Evolutionary conservation across 2,329 filamentous ascomycete species (phyloP).

Genomic region (Colletotrichum sp.): DNA sequence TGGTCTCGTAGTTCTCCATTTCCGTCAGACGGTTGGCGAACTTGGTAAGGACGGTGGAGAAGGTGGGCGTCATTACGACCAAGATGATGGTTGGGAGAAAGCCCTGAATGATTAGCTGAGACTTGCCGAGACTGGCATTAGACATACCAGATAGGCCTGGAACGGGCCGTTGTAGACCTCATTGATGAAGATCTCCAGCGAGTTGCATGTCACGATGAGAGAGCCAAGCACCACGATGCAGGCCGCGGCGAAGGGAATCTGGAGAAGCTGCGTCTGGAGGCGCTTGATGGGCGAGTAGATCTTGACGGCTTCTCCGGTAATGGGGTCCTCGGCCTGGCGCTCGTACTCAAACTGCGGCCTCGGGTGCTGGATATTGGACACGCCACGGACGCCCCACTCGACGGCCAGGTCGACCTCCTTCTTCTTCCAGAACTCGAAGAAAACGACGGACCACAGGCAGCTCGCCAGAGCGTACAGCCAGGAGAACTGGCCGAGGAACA

Average conservation of each 20-base stretch:
- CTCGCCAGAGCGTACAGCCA: conserved; percentile 79
- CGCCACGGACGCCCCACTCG: conserved; percentile 86
- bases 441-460: conserved; percentile 86
- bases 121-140: conserved; percentile 6
- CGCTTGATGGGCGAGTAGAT: conserved; percentile 80
- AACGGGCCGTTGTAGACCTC: conserved; percentile 92
- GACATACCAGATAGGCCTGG: conserved; percentile 78
- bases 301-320: conserved; percentile 80
- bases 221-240: conserved; percentile 77
- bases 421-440: conserved; percentile 96
- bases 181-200: conserved; percentile 93
- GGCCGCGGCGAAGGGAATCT: conserved; percentile 82
- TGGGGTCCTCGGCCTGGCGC: conserved; percentile 74
- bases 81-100: conserved; percentile 90
- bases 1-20: conserved; percentile 91
- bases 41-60: conserved; percentile 76
- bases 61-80: conserved; percentile 79
- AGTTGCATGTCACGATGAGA: conserved; percentile 86
- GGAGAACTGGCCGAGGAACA: conserved; percentile 86
- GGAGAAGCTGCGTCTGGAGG: conserved; percentile 76
- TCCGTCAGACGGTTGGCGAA: conserved; percentile 80
- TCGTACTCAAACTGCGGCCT: conserved; percentile 82
- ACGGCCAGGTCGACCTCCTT: conserved; percentile 87
- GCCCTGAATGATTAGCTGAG: conserved; percentile 51
- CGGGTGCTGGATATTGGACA: conserved; percentile 80